A percentile compares a stretch with the other conserved stretches of the same genome.
phyloP scores from a whole-genome alignment of 192 early-diverging fungal species.

The Coemansia sp. region DNA sequence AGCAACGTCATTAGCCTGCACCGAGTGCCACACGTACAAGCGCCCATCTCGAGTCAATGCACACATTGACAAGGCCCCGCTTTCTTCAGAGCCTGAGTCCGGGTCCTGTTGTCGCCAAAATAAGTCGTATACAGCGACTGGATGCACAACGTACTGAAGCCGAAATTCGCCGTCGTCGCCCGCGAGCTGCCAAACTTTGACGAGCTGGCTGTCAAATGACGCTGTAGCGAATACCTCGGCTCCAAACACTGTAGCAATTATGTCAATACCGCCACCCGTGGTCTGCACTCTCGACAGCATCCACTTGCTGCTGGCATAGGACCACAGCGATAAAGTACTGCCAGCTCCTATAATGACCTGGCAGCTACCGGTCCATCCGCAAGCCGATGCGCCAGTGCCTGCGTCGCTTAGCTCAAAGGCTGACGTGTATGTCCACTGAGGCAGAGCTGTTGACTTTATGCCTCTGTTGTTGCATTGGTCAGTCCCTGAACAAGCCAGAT shows the following conservation, averaged over 20 bases:
- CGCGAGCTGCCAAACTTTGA: slow-evolving; percentile 41
- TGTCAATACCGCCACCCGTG: slow-evolving; percentile 10
- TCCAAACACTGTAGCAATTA: slow-evolving; percentile 14
- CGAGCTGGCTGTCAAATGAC: slow-evolving; percentile 15
- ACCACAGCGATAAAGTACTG: slow-evolving; percentile 15
- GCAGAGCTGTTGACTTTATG: background rate
- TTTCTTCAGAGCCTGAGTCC: background rate
- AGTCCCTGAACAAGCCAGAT: background rate
- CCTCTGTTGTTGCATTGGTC: background rate
- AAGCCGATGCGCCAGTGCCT: background rate
- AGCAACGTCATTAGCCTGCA: background rate
- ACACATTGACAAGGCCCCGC: slow-evolving; percentile 12
- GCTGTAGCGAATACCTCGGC: slow-evolving; percentile 27
- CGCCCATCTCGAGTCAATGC: slow-evolving; percentile 11
- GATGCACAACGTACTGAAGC: slow-evolving; percentile 45
- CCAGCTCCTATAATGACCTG: slow-evolving; percentile 14
- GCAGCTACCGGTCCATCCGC: slow-evolving; percentile 22
- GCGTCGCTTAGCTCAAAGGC: background rate
- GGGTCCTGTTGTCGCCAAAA: slow-evolving; percentile 30
- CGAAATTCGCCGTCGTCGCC: slow-evolving; percentile 9
- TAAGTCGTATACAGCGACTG: slow-evolving; percentile 12
- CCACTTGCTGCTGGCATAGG: slow-evolving; percentile 13
- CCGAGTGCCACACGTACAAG: slow-evolving; percentile 29
- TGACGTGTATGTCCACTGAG: slow-evolving; percentile 18
- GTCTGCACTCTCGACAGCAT: background rate